Evolutionary conservation across 2,329 filamentous ascomycete genomes (phyloP).

Genomic region (Thermoascus crustaceus): DNA sequence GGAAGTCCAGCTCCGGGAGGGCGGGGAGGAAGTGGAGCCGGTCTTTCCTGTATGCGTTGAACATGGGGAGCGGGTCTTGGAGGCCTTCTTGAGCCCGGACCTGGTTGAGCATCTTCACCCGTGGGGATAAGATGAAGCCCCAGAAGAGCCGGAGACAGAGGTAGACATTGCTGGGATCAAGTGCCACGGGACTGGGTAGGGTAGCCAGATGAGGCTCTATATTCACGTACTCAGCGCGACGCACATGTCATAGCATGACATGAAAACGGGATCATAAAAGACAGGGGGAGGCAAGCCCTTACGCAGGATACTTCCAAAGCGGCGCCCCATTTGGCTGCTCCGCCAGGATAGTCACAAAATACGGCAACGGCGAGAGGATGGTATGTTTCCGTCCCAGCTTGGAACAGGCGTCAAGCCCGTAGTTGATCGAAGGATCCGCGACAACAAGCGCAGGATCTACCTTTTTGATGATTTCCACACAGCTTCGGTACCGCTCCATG

Average conservation of each 20-base stretch:
- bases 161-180: constrained; percentile 34
- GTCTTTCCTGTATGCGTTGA: background rate
- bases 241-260: too few relatives aligned
- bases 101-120: constrained; percentile 13
- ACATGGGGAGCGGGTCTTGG: constrained; percentile 11
- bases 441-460: constrained; percentile 30
- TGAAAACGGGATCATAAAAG: background rate
- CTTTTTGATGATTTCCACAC: constrained; percentile 24
- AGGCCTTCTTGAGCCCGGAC: constrained; percentile 18
- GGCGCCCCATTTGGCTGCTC: constrained; percentile 25
- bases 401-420: constrained; percentile 34
- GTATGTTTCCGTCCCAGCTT: constrained; percentile 24
- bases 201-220: constrained; percentile 34
- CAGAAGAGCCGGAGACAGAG: constrained; percentile 23
- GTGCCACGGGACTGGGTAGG: constrained; percentile 37
- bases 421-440: constrained; percentile 33
- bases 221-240: background rate
- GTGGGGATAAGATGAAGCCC: constrained; percentile 11
- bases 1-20: constrained; percentile 26
- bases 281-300: background rate
- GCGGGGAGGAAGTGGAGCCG: constrained; percentile 13
- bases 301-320: constrained; percentile 15
- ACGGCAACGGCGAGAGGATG: constrained; percentile 37
- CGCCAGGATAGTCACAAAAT: constrained; percentile 32
- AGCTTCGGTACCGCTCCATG: constrained; percentile 27